Conservation (phyloP, 805 yeast genomes). For the Zygoascus biomembranicola region DNA sequence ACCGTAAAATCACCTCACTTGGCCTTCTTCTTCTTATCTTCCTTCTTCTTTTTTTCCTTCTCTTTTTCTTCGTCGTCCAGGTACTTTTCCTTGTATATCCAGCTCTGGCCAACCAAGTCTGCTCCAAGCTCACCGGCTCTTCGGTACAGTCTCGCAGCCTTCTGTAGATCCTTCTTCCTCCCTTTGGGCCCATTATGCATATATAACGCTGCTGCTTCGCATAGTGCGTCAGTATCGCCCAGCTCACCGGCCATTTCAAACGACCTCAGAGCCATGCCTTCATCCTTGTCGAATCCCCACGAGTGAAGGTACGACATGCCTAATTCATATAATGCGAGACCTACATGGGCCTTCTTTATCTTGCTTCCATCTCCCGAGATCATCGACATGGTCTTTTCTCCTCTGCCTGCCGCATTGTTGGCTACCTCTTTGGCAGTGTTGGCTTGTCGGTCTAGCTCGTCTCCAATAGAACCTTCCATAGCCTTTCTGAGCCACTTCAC, state of each 20-base stretch:
- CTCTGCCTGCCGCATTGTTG: not conserved
- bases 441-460: not conserved
- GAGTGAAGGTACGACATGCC: conserved; percentile 52
- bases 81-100: conserved; percentile 71
- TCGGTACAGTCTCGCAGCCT: conserved; percentile 66
- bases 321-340: conserved; percentile 46
- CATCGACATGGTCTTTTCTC: not conserved
- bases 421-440: not conserved
- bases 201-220: conserved; percentile 64
- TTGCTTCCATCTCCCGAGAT: conserved; percentile 1
- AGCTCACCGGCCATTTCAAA: conserved; percentile 57
- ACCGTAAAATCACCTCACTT: not conserved
- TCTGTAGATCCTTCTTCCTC: conserved; percentile 47
- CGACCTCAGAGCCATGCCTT: conserved; percentile 46
- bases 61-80: conserved; percentile 20
- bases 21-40: not conserved
- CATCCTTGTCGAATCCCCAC: conserved; percentile 48
- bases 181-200: conserved; percentile 41
- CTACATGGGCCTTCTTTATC: conserved; percentile 21
- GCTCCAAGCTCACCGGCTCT: conserved; percentile 56
- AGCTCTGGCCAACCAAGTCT: conserved; percentile 55
- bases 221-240: conserved; percentile 63
- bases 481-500: conserved; percentile 55
- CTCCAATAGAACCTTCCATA: conserved; percentile 19
- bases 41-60: conserved; percentile 12